Evolutionary conservation across 2,329 filamentous ascomycete genomes (phyloP), one percentile per base, ranked within the genome.

Genomic region (Pyricularia sp.): DNA sequence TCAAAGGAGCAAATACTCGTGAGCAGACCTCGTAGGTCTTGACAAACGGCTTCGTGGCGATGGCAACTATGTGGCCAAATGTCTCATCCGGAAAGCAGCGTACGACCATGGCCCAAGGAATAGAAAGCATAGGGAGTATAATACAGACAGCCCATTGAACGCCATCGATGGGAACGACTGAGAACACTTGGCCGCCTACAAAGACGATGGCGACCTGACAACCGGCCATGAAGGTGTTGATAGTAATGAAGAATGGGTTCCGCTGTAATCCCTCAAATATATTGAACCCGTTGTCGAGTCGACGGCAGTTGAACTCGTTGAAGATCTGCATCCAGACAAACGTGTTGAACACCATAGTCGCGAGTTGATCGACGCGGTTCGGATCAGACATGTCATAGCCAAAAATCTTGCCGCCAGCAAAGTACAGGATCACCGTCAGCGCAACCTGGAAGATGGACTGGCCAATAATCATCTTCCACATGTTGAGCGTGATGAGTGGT

Each of bases 401-500:
- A n/a, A 93, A 80, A 17, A 92, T 88, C 0, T 74, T 78, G 28
- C 81, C 76, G 26, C 89, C 88, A 1, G 83, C 90, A 74, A 92
- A 93, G 78, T 94, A 93, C 30, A 97, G 84, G 70, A 94, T 84
- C 72, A 97, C 90, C 0, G 93, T 87, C 64, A 88, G 84, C 31
- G 90, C 87, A 5, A 98, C 86, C 78, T 98, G 93, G 78, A 95
- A 97, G 69, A 97, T 84, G 3, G 93, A 88, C 78, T 98, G 93
- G 2, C 93, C 94, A 63, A 97, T 85, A 71, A 98, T 97, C 94
- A 97, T 98, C 84, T 98, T 98, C 94, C 94, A 97, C 94, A 97
- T 97, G 31, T 90, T 94, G 33, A 90, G 82, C 0, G 93, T 95
- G 73, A 98, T 94, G 71, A 88, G 86, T 59, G 83, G 81, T 10